phyloP scores from a whole-genome alignment of 1,284 basidiomycete species.

The Amylostereum areolatum region DNA sequence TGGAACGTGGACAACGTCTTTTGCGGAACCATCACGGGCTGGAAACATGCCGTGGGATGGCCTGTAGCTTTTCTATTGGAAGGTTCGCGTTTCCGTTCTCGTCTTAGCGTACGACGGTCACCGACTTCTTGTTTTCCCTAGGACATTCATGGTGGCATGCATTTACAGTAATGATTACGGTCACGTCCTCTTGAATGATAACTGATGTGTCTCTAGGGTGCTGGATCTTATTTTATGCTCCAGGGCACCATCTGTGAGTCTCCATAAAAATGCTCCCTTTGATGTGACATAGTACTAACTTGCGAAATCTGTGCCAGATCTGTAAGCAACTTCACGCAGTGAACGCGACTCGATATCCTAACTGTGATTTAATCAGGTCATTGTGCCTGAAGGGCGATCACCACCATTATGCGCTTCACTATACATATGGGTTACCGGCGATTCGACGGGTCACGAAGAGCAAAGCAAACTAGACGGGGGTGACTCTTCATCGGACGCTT shows the following conservation, averaged over 20 bases:
- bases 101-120: background rate
- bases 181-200: background rate
- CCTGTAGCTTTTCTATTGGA: constrained; percentile 60
- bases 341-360: background rate
- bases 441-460: constrained; percentile 18
- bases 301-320: constrained; percentile 25
- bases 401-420: constrained; percentile 37
- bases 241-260: constrained; percentile 55
- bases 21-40: constrained; percentile 45
- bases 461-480: constrained; percentile 12
- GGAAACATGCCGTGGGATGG: constrained; percentile 55
- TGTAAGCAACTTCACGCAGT: constrained; percentile 29
- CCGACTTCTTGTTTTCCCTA: constrained; percentile 14
- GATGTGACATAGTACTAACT: background rate
- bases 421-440: constrained; percentile 37
- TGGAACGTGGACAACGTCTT: constrained; percentile 73
- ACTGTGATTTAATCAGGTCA: constrained; percentile 27
- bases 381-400: constrained; percentile 56
- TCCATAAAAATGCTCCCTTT: constrained; percentile 1
- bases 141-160: constrained; percentile 73
- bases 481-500: no score
- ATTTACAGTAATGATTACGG: constrained; percentile 33
- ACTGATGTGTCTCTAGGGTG: constrained; percentile 30
- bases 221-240: constrained; percentile 56
- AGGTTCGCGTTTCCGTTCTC: constrained; percentile 28